A percentile compares a stretch with the other conserved stretches of the same genome.
phyloP scores from a whole-genome alignment of 129 eudicot genomes.

The Deinandra increscens region DNA sequence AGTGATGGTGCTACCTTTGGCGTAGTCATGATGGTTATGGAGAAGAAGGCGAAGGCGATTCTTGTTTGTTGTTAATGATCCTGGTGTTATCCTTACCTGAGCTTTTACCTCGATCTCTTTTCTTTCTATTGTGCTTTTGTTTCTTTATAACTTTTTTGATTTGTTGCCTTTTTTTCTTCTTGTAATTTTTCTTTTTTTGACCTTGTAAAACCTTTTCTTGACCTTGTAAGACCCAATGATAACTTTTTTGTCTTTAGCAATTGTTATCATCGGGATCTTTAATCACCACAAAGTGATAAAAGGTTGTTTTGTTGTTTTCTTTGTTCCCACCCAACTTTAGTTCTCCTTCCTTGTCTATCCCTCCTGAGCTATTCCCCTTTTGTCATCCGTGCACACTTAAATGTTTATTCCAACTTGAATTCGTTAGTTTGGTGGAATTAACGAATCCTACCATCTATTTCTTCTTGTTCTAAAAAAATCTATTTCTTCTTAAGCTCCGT shows the following conservation, averaged over 20 bases:
- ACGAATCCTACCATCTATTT: too few relatives aligned
- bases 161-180: constrained; percentile 59
- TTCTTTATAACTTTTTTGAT: constrained; percentile 42
- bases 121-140: not conserved
- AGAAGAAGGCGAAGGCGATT: not conserved
- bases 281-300: constrained; percentile 5
- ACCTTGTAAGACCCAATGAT: constrained; percentile 76
- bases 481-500: too few relatives aligned
- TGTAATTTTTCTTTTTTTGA: constrained; percentile 50
- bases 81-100: constrained; percentile 90
- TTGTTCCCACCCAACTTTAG: constrained; percentile 45
- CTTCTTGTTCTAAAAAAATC: too few relatives aligned
- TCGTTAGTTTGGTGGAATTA: too few relatives aligned
- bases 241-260: not conserved
- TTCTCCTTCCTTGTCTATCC: constrained; percentile 97
- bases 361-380: constrained; percentile 72
- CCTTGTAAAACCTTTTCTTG: constrained; percentile 99
- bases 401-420: too few relatives aligned
- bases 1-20: not conserved
- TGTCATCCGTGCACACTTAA: too few relatives aligned
- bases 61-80: not conserved
- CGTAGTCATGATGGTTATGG: too few relatives aligned
- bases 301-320: constrained; percentile 13
- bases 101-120: constrained; percentile 45
- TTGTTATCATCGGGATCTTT: constrained; percentile 25